Percentiles rank a stretch among this genome's conserved stretches.
Conservation (phyloP, 305 asterid genomes). For the Coffea humblotiana region DNA sequence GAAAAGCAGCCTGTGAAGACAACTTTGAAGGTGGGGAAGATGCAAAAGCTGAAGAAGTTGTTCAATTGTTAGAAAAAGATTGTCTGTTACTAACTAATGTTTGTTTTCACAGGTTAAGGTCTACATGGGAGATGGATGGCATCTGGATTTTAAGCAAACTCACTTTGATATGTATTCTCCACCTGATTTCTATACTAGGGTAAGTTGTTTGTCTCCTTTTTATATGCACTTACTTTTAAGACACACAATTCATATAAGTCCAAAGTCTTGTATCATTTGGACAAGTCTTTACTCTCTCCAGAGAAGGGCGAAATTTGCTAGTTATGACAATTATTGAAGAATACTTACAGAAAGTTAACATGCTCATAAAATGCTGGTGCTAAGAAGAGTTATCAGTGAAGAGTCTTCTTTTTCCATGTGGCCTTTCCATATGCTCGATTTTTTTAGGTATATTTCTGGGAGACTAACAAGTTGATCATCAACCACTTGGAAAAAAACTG, state of each 20-base stretch:
- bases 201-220: slow-evolving; percentile 22
- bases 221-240: not conserved
- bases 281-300: not conserved
- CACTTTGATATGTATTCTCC: slow-evolving; percentile 83
- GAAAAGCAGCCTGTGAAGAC: slow-evolving; percentile 50
- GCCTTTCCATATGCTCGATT: not conserved
- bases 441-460: not conserved
- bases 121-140: slow-evolving; percentile 93
- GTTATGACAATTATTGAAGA: not conserved
- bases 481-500: not conserved
- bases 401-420: not conserved
- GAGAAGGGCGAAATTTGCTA: not conserved
- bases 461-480: not conserved
- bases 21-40: slow-evolving; percentile 53
- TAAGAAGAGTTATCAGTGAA: not conserved
- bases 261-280: not conserved
- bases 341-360: not conserved
- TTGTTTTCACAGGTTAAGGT: slow-evolving; percentile 57
- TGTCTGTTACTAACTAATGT: slow-evolving; percentile 13
- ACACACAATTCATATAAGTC: not conserved
- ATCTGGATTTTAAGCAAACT: slow-evolving; percentile 74
- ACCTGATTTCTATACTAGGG: slow-evolving; percentile 89
- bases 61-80: slow-evolving; percentile 2
- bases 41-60: not conserved
- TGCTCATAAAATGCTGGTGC: not conserved